Evolutionary conservation across 1,139 yeast genomes (phyloP), one percentile per base, ranked within the genome.

Genomic region (Fermentozyma sake): DNA sequence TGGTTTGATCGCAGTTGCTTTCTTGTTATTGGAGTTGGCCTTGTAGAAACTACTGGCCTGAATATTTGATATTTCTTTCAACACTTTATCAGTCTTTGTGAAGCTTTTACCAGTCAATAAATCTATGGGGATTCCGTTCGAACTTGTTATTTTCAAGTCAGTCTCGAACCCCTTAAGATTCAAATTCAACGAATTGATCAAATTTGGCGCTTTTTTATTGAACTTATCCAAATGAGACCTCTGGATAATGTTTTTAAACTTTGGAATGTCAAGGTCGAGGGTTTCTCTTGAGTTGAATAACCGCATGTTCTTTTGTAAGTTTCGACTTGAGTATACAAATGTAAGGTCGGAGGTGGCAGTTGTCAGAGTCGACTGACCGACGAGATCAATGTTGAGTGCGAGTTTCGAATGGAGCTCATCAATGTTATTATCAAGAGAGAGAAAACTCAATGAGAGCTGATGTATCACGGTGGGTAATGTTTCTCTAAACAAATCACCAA

Each of bases 401-500:
- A 61, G 44, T 37, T 49, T 61, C 42, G 53, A 61, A 21, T 41
- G 46, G 27, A 53, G 38, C 44, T 57, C 63, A 32, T 41, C 38
- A 27, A 42, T 58, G 58, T 41, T 59, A 52, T 64, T 51, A 36
- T 64, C 63, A 14, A 66, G 58, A 6, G 73, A 72, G 4, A 85
- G 75, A 66, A 84, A 86, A 42, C 73, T 75, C 42, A 83, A 74
- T 14, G 89, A 78, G 33, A 85, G 69, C 43, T 79, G 76, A 53
- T 86, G 91, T 28, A 86, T 66, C 24, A 85, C 75, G 5, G 86
- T 78, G 1, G 96, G 96, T 31, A 86, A 63, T 27, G 87, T 83
- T 50, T 86, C 95, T 35, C 93, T 67, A 55, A 86, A 85, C 39
- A 86, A 59, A 30, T 80, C 85, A 31, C 94, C 61, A 22, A 86